Evolutionary conservation across 129 eudicot species (phyloP).

Genomic region (Sambucus nigra): DNA sequence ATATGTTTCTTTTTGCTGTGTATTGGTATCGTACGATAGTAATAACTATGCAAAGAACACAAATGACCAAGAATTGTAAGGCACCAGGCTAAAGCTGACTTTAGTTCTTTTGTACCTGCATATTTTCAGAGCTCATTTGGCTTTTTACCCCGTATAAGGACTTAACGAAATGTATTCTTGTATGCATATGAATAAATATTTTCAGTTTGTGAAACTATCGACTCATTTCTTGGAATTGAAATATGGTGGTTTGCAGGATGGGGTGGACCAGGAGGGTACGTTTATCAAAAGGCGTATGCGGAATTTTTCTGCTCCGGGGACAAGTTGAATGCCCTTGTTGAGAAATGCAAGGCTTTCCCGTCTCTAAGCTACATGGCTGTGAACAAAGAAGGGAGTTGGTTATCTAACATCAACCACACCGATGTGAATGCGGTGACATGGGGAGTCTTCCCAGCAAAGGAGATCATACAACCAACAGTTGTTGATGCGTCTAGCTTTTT

Average conservation of each 20-base stretch:
- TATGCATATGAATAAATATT: no score
- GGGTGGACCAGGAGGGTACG: slow-evolving; percentile 95
- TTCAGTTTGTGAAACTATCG: no score
- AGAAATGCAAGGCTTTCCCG: slow-evolving; percentile 57
- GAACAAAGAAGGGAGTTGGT: slow-evolving; percentile 52
- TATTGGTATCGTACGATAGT: no score
- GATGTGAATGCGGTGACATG: slow-evolving; percentile 94
- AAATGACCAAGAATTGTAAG: no score
- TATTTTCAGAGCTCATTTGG: no score
- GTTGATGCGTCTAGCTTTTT: slow-evolving; percentile 81
- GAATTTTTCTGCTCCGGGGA: slow-evolving; percentile 82
- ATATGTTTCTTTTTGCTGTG: no score
- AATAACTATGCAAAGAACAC: no score
- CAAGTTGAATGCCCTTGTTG: slow-evolving; percentile 58
- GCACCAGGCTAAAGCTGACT: no score
- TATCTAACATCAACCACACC: slow-evolving; percentile 44
- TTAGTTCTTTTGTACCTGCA: no score
- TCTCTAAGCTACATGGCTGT: slow-evolving; percentile 77
- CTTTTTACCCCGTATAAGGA: no score
- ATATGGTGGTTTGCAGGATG: slow-evolving; percentile 47
- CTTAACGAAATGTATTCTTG: no score
- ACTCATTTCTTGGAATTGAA: slow-evolving; percentile 10
- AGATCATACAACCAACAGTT: slow-evolving; percentile 87
- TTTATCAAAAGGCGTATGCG: slow-evolving; percentile 89
- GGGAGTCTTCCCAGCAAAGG: slow-evolving; percentile 96